A percentile compares a stretch with the other conserved stretches of the same genome.
Evolutionary conservation across 345 rosid genomes (phyloP).

Genomic region (Citrus hindsii): DNA sequence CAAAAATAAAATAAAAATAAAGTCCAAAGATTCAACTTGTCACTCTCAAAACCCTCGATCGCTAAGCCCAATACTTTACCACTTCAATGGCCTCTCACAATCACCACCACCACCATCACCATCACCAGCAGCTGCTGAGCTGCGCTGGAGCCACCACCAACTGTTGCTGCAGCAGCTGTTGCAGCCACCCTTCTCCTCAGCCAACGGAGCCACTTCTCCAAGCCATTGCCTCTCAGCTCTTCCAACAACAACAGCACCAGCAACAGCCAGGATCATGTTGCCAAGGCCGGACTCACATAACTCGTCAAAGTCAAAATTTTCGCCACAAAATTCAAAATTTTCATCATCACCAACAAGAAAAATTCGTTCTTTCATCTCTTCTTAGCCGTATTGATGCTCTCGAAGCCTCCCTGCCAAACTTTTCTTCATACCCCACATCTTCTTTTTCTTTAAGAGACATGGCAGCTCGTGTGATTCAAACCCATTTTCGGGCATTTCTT

Average conservation of each 20-base stretch:
- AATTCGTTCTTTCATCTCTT: slow-evolving; percentile 41
- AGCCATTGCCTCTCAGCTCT: slow-evolving; percentile 43
- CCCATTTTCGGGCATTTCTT: slow-evolving; percentile 71
- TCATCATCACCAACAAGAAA: slow-evolving; percentile 12
- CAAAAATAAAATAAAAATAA: background rate
- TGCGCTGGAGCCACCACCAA: slow-evolving; percentile 6
- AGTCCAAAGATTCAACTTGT: background rate
- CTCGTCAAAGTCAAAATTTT: slow-evolving; percentile 13
- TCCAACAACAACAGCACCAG: slow-evolving; percentile 32
- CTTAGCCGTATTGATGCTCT: slow-evolving; percentile 52
- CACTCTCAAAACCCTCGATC: background rate
- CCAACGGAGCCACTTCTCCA: slow-evolving; percentile 49
- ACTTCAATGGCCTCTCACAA: slow-evolving; percentile 52
- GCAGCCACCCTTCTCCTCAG: slow-evolving; percentile 25
- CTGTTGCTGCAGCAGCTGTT: slow-evolving; percentile 28
- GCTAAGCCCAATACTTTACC: background rate
- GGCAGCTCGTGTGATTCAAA: slow-evolving; percentile 82
- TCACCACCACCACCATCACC: slow-evolving; percentile 26
- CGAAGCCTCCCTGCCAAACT: slow-evolving; percentile 40
- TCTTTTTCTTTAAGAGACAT: slow-evolving; percentile 48
- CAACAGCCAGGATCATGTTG: slow-evolving; percentile 15
- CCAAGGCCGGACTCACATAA: slow-evolving; percentile 14
- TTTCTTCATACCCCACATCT: slow-evolving; percentile 22
- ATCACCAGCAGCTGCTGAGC: slow-evolving; percentile 2
- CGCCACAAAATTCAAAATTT: slow-evolving; percentile 6